phyloP scores from a whole-genome alignment of 1,284 basidiomycete genomes.

The Puccinia triticina region DNA sequence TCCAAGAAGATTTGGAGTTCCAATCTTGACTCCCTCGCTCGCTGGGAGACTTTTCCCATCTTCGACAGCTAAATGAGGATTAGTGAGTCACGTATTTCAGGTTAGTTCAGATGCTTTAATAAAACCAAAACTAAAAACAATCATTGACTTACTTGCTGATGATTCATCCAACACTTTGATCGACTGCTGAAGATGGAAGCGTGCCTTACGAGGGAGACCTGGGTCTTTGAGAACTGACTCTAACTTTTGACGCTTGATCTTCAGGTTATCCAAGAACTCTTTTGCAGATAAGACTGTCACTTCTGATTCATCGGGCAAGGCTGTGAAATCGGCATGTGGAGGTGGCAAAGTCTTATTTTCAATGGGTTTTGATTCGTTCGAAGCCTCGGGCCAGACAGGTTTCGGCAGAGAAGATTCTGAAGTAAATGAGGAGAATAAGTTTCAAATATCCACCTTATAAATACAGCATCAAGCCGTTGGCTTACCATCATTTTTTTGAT shows the following conservation, averaged over 20 bases:
- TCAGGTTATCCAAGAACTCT: conserved; percentile 4
- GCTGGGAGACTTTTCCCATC: conserved; percentile 5
- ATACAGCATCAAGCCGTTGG: too few relatives aligned
- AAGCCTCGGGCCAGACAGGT: background rate
- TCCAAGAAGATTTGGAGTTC: background rate
- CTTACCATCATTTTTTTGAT: too few relatives aligned
- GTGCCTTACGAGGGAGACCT: background rate
- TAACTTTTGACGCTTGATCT: background rate
- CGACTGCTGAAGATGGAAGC: background rate
- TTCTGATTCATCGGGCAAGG: background rate
- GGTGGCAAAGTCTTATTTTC: background rate
- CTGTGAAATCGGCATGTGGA: background rate
- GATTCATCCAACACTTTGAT: background rate
- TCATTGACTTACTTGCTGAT: background rate
- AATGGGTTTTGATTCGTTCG: background rate
- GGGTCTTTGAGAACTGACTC: background rate
- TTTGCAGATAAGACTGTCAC: background rate
- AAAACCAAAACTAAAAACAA: too few relatives aligned
- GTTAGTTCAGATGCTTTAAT: background rate
- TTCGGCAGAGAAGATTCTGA: background rate
- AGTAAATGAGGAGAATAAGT: background rate
- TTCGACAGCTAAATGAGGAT: background rate
- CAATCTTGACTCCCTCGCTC: background rate
- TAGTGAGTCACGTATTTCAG: background rate
- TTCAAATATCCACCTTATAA: background rate